phyloP scores from a whole-genome alignment of 306 rosid genomes.

The barrel medic (Medicago truncatula) region MtrunA17r5.0-ANR NC_053044.1:49462001-49462500 shows the following conservation, averaged over 20 bases:
- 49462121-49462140: no score
- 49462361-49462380: conserved; percentile 41
- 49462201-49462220: neutral
- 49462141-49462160: no score
- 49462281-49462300: neutral
- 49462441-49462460: conserved; percentile 43
- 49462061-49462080: no score
- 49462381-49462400: conserved; percentile 18
- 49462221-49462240: neutral
- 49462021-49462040: no score
- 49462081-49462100: no score
- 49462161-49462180: no score
- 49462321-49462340: neutral
- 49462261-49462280: conserved; percentile 4
- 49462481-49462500: conserved; percentile 73
- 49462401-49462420: conserved; percentile 48
- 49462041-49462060: no score
- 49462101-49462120: no score
- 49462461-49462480: conserved; percentile 58
- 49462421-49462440: conserved; percentile 73
- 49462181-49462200: no score
- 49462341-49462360: neutral
- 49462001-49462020: no score
- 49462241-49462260: neutral
- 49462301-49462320: neutral